Conservation (phyloP, 352 stramenopile genomes). For the Pythium rishiriense region DNA sequence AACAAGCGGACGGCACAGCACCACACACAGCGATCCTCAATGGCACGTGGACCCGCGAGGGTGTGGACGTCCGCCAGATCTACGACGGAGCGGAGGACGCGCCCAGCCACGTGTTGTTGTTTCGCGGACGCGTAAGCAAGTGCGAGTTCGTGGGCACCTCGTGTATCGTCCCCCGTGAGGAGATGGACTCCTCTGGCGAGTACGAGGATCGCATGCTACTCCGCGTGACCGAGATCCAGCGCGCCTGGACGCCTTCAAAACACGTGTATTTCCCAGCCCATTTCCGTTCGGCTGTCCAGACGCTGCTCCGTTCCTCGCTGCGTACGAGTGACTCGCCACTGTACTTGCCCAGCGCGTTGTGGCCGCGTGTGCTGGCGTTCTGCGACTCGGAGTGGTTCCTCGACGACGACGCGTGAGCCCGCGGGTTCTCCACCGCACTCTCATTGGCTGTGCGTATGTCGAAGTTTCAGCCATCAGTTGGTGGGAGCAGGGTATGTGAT, state of each 20-base stretch:
- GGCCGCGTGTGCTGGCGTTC: too few species aligned
- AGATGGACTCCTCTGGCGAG: neutral
- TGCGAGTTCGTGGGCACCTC: neutral
- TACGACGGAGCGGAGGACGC: too few species aligned
- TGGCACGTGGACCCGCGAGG: constrained; percentile 4
- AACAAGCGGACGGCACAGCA: neutral
- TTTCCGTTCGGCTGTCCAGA: neutral
- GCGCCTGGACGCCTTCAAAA: neutral
- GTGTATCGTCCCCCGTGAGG: neutral
- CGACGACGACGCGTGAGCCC: too few species aligned
- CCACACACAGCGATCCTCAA: neutral
- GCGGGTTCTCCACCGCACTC: too few species aligned
- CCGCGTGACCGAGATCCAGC: constrained; percentile 2
- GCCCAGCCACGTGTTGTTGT: neutral
- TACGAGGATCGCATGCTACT: constrained; percentile 1
- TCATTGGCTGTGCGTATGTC: too few species aligned
- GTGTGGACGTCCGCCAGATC: neutral
- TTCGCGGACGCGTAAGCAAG: neutral
- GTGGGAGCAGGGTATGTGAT: too few species aligned
- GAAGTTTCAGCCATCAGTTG: too few species aligned
- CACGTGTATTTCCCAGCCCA: constrained; percentile 2
- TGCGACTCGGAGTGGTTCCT: constrained; percentile 10
- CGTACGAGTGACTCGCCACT: neutral
- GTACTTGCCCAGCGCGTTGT: neutral
- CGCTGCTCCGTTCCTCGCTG: constrained; percentile 4